These are phyloP conservation scores for Phylloporus sp. DNA, from an alignment of 768 basidiomycete genomes.

Conservation along the genomic window DNA sequence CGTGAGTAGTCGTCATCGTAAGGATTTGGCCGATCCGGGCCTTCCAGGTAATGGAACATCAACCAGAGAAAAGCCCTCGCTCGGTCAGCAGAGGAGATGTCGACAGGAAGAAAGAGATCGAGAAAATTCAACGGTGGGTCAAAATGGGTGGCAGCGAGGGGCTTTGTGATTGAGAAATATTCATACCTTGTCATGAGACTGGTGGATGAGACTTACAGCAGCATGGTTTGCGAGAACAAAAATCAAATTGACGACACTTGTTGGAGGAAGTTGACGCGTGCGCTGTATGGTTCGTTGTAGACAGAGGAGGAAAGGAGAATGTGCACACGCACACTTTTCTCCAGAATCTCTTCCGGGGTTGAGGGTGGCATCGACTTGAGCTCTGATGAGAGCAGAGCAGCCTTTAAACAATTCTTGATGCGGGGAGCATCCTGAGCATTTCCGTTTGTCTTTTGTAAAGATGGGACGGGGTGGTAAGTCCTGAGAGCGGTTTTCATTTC, in stretches of 20 bases:
- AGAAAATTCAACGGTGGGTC: conserved; percentile 71
- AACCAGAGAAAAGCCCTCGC: conserved; percentile 82
- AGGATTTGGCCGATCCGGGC: conserved; percentile 59
- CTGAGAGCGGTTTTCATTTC: conserved; percentile 90
- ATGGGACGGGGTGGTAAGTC: conserved; percentile 87
- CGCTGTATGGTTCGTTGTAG: conserved; percentile 35
- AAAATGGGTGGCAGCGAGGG: conserved; percentile 65
- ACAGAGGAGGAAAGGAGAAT: not conserved
- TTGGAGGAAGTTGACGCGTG: conserved; percentile 65
- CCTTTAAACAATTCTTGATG: conserved; percentile 88
- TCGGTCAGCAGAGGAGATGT: conserved; percentile 66
- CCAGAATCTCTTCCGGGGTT: conserved; percentile 70
- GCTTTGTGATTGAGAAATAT: conserved; percentile 34
- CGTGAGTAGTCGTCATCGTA: conserved; percentile 67
- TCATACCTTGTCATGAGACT: conserved; percentile 3
- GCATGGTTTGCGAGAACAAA: conserved; percentile 81
- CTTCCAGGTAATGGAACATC: conserved; percentile 78
- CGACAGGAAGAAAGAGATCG: conserved; percentile 80
- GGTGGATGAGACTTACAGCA: conserved; percentile 46
- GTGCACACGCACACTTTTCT: conserved; percentile 50
- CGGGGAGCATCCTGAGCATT: conserved; percentile 90
- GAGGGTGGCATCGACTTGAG: conserved; percentile 61
- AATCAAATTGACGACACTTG: conserved; percentile 81
- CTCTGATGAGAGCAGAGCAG: conserved; percentile 70
- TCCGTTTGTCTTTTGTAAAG: conserved; percentile 81